phyloP scores from a whole-genome alignment of 2,329 filamentous ascomycete genomes.

The Hysterium pulicare region DNA sequence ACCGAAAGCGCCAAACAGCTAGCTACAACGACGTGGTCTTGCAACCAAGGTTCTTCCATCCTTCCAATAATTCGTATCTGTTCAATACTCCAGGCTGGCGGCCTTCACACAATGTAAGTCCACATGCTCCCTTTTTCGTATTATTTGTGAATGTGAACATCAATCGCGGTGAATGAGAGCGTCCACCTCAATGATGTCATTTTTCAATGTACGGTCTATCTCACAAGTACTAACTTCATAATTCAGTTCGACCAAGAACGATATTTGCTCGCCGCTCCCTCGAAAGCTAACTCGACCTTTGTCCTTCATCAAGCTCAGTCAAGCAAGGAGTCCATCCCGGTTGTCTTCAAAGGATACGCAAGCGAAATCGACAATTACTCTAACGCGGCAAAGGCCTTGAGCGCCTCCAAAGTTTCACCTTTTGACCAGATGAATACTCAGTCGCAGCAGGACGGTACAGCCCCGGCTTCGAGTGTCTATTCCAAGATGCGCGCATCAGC shows the following conservation, averaged over 20 bases:
- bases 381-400: not conserved
- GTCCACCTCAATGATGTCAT: too few relatives aligned
- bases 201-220: too few relatives aligned
- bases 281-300: too few relatives aligned
- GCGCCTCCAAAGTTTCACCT: not conserved
- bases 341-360: not conserved
- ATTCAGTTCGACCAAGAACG: constrained; percentile 22
- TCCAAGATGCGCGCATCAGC: not conserved
- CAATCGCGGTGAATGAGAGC: too few relatives aligned
- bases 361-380: not conserved
- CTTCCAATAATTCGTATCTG: constrained; percentile 17
- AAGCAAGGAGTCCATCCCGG: not conserved
- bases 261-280: constrained; percentile 20
- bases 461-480: not conserved
- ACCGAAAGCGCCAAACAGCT: constrained; percentile 1
- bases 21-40: not conserved
- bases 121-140: not conserved
- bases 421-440: too few relatives aligned
- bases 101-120: constrained; percentile 34
- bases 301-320: not conserved
- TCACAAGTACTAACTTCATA: not conserved
- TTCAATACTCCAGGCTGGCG: constrained; percentile 19
- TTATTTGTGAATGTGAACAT: too few relatives aligned
- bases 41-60: constrained; percentile 30
- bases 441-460: too few relatives aligned